A percentile compares a stretch with the other conserved stretches of the same genome.
These are phyloP conservation scores for Trypanosoma caninum DNA, from an alignment of 208 protist genomes.

Conservation along the genomic window DNA sequence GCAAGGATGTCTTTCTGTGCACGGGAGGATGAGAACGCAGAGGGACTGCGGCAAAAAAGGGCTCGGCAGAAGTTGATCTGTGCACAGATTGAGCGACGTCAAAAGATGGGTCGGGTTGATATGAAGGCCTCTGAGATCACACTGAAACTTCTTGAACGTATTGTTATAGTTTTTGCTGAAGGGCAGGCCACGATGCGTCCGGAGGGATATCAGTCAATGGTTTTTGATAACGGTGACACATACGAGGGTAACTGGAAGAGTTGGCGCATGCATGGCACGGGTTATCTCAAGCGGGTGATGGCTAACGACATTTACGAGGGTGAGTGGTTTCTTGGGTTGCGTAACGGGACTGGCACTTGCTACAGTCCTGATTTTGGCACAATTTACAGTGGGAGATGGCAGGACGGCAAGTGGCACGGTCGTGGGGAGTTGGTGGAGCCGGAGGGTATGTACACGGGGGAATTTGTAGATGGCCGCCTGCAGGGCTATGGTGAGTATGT, in stretches of 20 bases:
- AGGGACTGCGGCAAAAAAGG: slow-evolving; percentile 43
- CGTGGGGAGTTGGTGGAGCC: slow-evolving; percentile 80
- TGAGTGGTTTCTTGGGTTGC: slow-evolving; percentile 80
- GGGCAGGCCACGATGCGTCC: slow-evolving; percentile 49
- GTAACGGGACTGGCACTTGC: slow-evolving; percentile 66
- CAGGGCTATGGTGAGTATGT: slow-evolving; percentile 87
- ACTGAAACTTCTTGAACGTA: slow-evolving; percentile 39
- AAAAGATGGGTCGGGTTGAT: slow-evolving; percentile 40
- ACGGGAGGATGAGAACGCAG: slow-evolving; percentile 26
- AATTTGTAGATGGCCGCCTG: slow-evolving; percentile 71
- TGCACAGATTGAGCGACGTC: slow-evolving; percentile 46
- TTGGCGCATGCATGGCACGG: slow-evolving; percentile 78
- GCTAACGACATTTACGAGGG: slow-evolving; percentile 84
- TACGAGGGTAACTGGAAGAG: slow-evolving; percentile 92
- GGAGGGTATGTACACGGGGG: slow-evolving; percentile 69
- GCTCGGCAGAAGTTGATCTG: slow-evolving; percentile 38
- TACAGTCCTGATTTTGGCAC: slow-evolving; percentile 45
- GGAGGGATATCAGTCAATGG: slow-evolving; percentile 79
- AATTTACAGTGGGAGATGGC: slow-evolving; percentile 83
- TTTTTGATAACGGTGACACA: slow-evolving; percentile 73
- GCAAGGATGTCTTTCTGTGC: slow-evolving; percentile 27
- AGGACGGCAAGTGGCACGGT: slow-evolving; percentile 78
- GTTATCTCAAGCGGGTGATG: slow-evolving; percentile 43
- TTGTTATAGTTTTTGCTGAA: slow-evolving; percentile 56
- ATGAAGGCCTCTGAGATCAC: slow-evolving; percentile 32